phyloP scores from a whole-genome alignment of 2,329 filamentous ascomycete genomes.

The Diaporthe sp. region DNA sequence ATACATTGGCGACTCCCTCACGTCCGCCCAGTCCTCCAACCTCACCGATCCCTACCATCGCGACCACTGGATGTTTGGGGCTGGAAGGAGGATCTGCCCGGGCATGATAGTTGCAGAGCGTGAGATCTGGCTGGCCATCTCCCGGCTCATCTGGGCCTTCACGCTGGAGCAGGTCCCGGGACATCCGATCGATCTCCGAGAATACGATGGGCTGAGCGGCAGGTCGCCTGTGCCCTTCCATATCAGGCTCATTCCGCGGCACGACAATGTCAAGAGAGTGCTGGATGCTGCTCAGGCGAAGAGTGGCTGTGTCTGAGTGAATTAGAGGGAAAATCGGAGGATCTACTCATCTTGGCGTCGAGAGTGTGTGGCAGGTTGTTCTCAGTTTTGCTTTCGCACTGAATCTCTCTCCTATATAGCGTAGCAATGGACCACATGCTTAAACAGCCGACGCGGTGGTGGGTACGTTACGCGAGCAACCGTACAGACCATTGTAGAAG shows the following conservation, averaged over 20 bases:
- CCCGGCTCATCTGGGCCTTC: slow-evolving; percentile 63
- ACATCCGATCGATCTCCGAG: slow-evolving; percentile 12
- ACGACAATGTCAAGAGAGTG: slow-evolving; percentile 17
- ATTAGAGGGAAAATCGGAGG: no score
- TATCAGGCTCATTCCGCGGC: not conserved
- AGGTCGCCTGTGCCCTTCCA: slow-evolving; percentile 24
- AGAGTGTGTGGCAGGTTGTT: not conserved
- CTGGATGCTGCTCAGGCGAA: slow-evolving; percentile 4
- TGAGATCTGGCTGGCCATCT: slow-evolving; percentile 61
- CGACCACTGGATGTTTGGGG: slow-evolving; percentile 68
- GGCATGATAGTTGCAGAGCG: slow-evolving; percentile 68
- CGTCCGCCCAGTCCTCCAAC: slow-evolving; percentile 46
- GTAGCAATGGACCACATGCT: not conserved
- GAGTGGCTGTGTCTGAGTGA: not conserved
- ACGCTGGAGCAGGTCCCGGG: slow-evolving; percentile 18
- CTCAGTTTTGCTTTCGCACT: not conserved
- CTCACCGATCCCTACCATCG: slow-evolving; percentile 53
- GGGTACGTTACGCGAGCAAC: not conserved
- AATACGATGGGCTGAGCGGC: slow-evolving; percentile 22
- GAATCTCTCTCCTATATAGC: not conserved
- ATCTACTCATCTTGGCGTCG: not conserved
- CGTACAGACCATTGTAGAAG: not conserved
- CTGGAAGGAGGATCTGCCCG: slow-evolving; percentile 69
- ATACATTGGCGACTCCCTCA: slow-evolving; percentile 33
- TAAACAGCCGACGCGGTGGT: not conserved